phyloP scores from a whole-genome alignment of 164 flowering plant genomes.

The Nymphaea thermarum region DNA sequence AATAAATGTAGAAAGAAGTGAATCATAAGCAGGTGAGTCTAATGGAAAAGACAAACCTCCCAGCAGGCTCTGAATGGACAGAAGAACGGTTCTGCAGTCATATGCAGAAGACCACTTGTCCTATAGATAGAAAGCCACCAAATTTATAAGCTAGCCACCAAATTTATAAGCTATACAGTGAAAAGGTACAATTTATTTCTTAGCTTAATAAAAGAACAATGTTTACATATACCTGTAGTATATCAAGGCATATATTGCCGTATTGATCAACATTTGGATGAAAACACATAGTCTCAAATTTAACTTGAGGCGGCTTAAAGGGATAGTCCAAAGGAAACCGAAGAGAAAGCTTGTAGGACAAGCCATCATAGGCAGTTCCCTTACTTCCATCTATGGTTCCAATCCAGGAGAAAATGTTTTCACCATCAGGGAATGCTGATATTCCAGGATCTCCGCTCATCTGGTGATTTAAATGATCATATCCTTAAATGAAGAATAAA shows the following conservation, averaged over 20 bases:
- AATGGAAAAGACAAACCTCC: constrained; percentile 28
- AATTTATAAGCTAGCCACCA: neutral
- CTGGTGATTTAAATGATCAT: constrained; percentile 15
- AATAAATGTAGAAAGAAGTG: neutral
- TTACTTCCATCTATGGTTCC: constrained; percentile 86
- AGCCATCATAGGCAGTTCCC: constrained; percentile 87
- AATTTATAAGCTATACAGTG: neutral
- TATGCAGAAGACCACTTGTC: constrained; percentile 98
- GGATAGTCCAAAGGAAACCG: constrained; percentile 71
- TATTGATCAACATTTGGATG: constrained; percentile 80
- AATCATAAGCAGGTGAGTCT: neutral
- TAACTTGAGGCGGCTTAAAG: constrained; percentile 87
- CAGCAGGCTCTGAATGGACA: constrained; percentile 82
- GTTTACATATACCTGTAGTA: constrained; percentile 53
- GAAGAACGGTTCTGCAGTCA: constrained; percentile 75
- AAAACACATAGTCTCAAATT: constrained; percentile 79
- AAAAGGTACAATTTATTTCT: neutral
- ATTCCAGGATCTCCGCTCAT: constrained; percentile 82
- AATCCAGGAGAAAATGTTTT: constrained; percentile 89
- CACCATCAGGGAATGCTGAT: constrained; percentile 90
- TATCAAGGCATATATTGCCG: constrained; percentile 92
- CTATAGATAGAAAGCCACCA: constrained; percentile 16
- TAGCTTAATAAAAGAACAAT: neutral
- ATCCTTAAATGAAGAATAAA: neutral
- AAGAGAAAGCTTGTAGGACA: constrained; percentile 69